These are phyloP conservation scores for Calonectria pauciramosa DNA, from an alignment of 2,329 filamentous ascomycete genomes.

Conservation along the genomic window DNA sequence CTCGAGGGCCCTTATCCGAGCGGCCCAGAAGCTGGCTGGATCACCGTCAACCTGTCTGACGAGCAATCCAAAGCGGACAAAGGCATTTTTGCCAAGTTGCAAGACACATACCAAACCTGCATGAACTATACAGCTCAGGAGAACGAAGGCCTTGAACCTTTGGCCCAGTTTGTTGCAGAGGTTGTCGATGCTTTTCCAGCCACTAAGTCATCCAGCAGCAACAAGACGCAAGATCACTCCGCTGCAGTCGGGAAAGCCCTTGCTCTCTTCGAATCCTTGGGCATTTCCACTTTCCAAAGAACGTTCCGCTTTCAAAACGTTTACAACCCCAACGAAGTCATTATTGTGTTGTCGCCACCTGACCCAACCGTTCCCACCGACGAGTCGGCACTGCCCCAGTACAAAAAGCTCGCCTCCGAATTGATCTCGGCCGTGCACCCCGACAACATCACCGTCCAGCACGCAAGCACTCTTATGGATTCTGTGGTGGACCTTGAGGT, in stretches of 20 bases:
- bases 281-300: slow-evolving; percentile 27
- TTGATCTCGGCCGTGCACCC: slow-evolving; percentile 22
- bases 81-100: slow-evolving; percentile 76
- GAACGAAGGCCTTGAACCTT: slow-evolving; percentile 66
- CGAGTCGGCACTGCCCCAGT: neutral
- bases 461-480: neutral
- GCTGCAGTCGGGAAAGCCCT: slow-evolving; percentile 22
- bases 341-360: neutral
- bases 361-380: neutral
- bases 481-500: neutral
- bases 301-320: neutral
- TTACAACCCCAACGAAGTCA: slow-evolving; percentile 14
- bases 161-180: slow-evolving; percentile 67
- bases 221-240: neutral
- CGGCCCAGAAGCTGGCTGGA: slow-evolving; percentile 57
- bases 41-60: slow-evolving; percentile 30
- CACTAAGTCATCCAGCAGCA: neutral
- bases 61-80: slow-evolving; percentile 62
- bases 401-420: slow-evolving; percentile 11
- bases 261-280: slow-evolving; percentile 28
- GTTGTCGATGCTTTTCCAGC: slow-evolving; percentile 28
- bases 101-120: slow-evolving; percentile 75
- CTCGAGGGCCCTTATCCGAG: slow-evolving; percentile 66
- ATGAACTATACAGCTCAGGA: slow-evolving; percentile 72
- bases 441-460: neutral